Percentiles rank a stretch among this genome's conserved stretches.
Evolutionary conservation across 441 rosid species (phyloP).

Genomic region (Jatropha podagrica): DNA sequence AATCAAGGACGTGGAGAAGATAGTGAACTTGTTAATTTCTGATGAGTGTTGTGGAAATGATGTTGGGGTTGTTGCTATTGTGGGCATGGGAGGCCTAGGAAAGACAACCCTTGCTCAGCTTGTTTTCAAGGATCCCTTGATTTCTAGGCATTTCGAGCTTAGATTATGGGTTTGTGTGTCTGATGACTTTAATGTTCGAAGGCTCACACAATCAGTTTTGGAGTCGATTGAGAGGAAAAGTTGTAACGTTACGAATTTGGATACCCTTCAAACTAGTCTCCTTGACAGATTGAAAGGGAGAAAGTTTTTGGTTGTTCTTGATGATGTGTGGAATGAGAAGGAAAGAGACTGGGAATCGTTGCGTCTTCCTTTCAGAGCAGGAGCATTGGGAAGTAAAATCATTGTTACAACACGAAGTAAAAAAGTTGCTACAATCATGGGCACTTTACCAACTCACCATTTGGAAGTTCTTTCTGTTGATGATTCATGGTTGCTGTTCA

Average conservation of each 20-base stretch:
- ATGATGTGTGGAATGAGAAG: conserved; percentile 36
- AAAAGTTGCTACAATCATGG: conserved; percentile 26
- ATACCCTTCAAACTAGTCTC: conserved; percentile 20
- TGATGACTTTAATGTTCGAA: conserved; percentile 29
- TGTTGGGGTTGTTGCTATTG: conserved; percentile 22
- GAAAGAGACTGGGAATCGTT: conserved; percentile 28
- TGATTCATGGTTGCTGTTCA: conserved; percentile 34
- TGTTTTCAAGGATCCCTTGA: conserved; percentile 16
- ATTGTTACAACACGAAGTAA: conserved; percentile 36
- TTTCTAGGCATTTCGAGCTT: conserved; percentile 8
- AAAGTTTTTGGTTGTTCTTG: conserved; percentile 28
- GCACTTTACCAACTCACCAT: conserved; percentile 13
- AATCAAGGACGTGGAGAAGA: not conserved
- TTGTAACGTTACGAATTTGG: conserved; percentile 8
- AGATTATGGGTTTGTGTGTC: conserved; percentile 41
- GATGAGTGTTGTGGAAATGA: conserved; percentile 8
- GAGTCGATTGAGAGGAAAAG: conserved; percentile 20
- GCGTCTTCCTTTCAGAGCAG: conserved; percentile 24
- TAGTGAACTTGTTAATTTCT: conserved; percentile 15
- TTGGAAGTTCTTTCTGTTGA: conserved; percentile 26
- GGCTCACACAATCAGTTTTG: conserved; percentile 28
- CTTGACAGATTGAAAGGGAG: conserved; percentile 10
- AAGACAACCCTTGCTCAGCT: conserved; percentile 29
- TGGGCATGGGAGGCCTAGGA: conserved; percentile 29
- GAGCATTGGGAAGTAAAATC: conserved; percentile 36